Evolutionary conservation across 805 yeast genomes (phyloP), one percentile per base, ranked within the genome.

Genomic region (Lachancea thermotolerans): DNA sequence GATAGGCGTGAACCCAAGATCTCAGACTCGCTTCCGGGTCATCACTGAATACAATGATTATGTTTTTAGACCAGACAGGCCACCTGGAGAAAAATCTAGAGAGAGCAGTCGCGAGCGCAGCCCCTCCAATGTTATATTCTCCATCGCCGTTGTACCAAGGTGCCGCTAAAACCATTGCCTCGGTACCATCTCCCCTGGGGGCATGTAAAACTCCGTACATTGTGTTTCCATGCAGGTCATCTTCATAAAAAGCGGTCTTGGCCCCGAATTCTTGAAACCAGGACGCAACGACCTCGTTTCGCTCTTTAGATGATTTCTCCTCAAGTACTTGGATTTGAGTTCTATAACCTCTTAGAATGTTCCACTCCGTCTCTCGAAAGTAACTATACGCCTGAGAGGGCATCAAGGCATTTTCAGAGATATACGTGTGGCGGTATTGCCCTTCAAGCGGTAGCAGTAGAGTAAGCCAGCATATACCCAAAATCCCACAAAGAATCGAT

Each of bases 31-130:
- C 69, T 37, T 77, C 77, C 1, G 84, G 78, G 57, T 89, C 79
- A 41, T 80, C 78, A 2, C 96, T 89, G 41, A 88, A 75, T 25
- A 90, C 95, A 36, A 93, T 68, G 25, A 93, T 85, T 51, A 93
- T 82, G 59, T 90, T 95, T 60, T 93, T 93, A 17, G 96, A 87
- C 99, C 98, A 93, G 10, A 93, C 78, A 7, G 95, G 83, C 85
- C 95, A 80, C 52, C 88, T 73, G 36, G 80, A 74, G 62, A 91
- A 85, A 66, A 84, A 91, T 50, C 90, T 74, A 0, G 93, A 82
- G 50, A 93, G 66, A 0, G 90, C 81, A 14, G 86, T 61, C 1
- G 82, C 75, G 30, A 90, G 62, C 0, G 95, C 77, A 33, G 86
- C 70, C 2, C 95, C 99, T 35, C 95, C 95, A 47, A 79, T 72